A percentile compares a stretch with the other conserved stretches of the same genome.
phyloP scores from a whole-genome alignment of 2,329 filamentous ascomycete species.

The Apiospora saccharicola region DNA sequence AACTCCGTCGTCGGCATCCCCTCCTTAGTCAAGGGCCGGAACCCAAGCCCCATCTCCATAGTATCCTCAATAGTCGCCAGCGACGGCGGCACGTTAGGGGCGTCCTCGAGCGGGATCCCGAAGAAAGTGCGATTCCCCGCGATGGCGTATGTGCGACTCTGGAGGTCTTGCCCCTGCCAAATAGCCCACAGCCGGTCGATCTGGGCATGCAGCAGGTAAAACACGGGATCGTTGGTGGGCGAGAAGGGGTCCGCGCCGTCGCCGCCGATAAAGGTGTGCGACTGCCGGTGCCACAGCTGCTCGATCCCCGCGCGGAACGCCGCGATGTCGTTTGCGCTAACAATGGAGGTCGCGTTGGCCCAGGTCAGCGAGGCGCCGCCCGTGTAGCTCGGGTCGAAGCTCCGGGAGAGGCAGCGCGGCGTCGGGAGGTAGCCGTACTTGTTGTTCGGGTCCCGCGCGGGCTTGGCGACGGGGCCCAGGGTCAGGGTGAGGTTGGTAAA shows the following conservation, averaged over 20 bases:
- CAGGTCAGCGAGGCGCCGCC: constrained; percentile 28
- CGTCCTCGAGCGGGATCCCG: constrained; percentile 29
- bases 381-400: constrained; percentile 27
- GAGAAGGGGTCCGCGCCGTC: constrained; percentile 35
- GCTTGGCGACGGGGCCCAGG: constrained; percentile 32
- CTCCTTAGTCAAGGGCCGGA: constrained; percentile 30
- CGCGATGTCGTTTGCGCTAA: constrained; percentile 5
- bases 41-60: constrained; percentile 31
- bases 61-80: constrained; percentile 33
- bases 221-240: constrained; percentile 34
- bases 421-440: constrained; percentile 32
- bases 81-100: constrained; percentile 31
- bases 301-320: constrained; percentile 29
- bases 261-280: constrained; percentile 32
- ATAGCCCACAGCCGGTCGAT: constrained; percentile 36
- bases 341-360: constrained; percentile 33
- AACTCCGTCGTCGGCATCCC: constrained; percentile 32
- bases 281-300: constrained; percentile 32
- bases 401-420: constrained; percentile 31
- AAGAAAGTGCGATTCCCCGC: constrained; percentile 34
- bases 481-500: constrained; percentile 32
- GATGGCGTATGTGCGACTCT: constrained; percentile 31
- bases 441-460: constrained; percentile 29
- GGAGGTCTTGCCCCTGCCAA: constrained; percentile 34
- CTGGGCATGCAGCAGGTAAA: constrained; percentile 35